These are phyloP conservation scores for Panicum miliaceum DNA, from an alignment of 176 grass and related monocot genomes.

Conservation along the genomic window DNA sequence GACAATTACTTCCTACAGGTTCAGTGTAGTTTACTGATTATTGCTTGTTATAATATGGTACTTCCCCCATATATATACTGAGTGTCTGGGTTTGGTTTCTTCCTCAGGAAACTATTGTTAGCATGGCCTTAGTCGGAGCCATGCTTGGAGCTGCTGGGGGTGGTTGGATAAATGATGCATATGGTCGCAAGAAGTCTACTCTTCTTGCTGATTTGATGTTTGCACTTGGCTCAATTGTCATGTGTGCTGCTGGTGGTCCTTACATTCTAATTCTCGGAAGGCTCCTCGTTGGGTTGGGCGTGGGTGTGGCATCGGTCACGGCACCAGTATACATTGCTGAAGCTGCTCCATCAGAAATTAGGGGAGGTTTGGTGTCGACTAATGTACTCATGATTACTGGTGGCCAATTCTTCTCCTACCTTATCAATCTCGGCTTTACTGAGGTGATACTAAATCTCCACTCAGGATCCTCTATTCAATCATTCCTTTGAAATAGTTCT, in stretches of 20 bases:
- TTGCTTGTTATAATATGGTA: neutral
- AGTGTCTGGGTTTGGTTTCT: slow-evolving; percentile 36
- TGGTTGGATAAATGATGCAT: slow-evolving; percentile 95
- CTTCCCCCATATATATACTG: neutral
- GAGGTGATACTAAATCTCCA: slow-evolving; percentile 60
- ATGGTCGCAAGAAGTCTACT: slow-evolving; percentile 80
- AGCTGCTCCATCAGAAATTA: slow-evolving; percentile 90
- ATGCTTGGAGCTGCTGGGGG: slow-evolving; percentile 85
- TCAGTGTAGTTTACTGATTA: slow-evolving; percentile 19
- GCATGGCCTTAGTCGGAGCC: slow-evolving; percentile 92
- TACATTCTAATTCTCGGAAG: slow-evolving; percentile 86
- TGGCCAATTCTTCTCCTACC: slow-evolving; percentile 94
- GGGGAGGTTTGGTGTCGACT: slow-evolving; percentile 84
- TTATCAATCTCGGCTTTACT: slow-evolving; percentile 96
- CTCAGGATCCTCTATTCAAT: neutral
- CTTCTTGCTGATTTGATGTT: slow-evolving; percentile 92
- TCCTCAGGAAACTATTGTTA: slow-evolving; percentile 94
- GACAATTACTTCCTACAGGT: slow-evolving; percentile 91
- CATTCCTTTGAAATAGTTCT: slow-evolving; percentile 26
- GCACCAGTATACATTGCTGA: slow-evolving; percentile 94
- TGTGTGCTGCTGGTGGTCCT: slow-evolving; percentile 75
- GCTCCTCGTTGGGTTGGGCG: slow-evolving; percentile 82
- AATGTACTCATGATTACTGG: slow-evolving; percentile 99
- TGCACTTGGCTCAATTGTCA: slow-evolving; percentile 74
- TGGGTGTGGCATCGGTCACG: slow-evolving; percentile 88